A percentile compares a stretch with the other conserved stretches of the same genome.
phyloP scores from a whole-genome alignment of 2,329 filamentous ascomycete species.

The Alternaria panax region DNA sequence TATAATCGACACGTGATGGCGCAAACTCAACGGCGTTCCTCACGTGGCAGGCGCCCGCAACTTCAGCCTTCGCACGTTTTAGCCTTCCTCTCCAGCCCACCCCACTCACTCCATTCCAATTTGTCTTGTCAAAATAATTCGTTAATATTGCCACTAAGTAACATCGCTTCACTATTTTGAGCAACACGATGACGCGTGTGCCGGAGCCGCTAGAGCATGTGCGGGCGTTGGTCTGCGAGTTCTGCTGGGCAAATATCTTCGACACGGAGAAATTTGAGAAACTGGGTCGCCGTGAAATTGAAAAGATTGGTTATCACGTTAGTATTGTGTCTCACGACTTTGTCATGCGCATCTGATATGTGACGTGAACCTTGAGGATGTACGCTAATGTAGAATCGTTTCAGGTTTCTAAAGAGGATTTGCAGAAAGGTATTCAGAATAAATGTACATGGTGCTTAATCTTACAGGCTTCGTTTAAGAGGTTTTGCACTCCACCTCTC shows the following conservation, averaged over 20 bases:
- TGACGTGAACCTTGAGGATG: neutral
- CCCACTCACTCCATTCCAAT: neutral
- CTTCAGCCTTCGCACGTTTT: neutral
- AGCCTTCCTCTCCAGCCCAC: neutral
- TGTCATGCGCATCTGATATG: neutral
- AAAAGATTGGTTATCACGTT: neutral
- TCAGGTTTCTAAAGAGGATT: neutral
- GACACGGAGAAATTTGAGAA: neutral
- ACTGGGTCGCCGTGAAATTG: neutral
- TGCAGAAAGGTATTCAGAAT: rapidly evolving
- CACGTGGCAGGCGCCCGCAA: neutral
- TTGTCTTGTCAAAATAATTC: rapidly evolving
- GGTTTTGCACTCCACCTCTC: neutral
- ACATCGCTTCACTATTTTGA: rapidly evolving
- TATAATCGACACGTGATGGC: no score
- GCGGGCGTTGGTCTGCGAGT: neutral
- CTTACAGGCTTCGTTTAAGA: neutral
- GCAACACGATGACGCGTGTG: neutral
- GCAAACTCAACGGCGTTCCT: no score
- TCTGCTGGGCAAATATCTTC: neutral
- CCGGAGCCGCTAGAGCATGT: neutral
- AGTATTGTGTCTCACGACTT: neutral
- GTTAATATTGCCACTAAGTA: rapidly evolving
- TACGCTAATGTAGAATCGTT: neutral
- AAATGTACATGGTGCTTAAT: neutral